A percentile compares a stretch with the other conserved stretches of the same genome.
Evolutionary conservation across 352 stramenopile species (phyloP).

Genomic region (Phytophthora podocarpi): DNA sequence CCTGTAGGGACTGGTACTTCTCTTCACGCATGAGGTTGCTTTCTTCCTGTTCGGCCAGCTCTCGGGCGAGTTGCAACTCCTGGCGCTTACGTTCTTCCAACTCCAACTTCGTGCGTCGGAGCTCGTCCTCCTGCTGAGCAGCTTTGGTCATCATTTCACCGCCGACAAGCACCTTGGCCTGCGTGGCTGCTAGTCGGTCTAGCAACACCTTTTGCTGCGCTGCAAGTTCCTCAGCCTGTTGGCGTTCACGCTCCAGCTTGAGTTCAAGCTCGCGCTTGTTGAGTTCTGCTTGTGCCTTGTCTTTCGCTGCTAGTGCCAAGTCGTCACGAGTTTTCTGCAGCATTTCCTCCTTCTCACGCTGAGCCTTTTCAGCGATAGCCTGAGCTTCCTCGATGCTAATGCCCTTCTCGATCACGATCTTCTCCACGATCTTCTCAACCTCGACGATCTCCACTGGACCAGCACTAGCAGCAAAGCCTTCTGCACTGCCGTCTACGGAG

Average conservation of each 20-base stretch:
- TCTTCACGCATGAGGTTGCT: conserved; percentile 93
- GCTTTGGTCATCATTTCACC: conserved; percentile 94
- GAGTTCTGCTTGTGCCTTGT: conserved; percentile 84
- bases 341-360: conserved; percentile 80
- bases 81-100: conserved; percentile 91
- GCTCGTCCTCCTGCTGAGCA: conserved; percentile 93
- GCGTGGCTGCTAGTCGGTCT: conserved; percentile 90
- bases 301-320: conserved; percentile 70
- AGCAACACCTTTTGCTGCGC: conserved; percentile 78
- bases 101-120: conserved; percentile 93
- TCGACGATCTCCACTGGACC: conserved; percentile 53
- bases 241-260: conserved; percentile 88
- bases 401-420: conserved; percentile 83
- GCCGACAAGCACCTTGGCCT: conserved; percentile 92
- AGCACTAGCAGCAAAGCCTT: not conserved
- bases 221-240: conserved; percentile 72
- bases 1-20: conserved; percentile 87
- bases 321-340: conserved; percentile 72
- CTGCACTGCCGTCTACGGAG: conserved; percentile 3
- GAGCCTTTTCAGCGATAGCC: conserved; percentile 71
- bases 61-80: conserved; percentile 86
- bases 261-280: conserved; percentile 88
- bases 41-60: conserved; percentile 95
- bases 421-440: conserved; percentile 86
- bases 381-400: conserved; percentile 81